These are phyloP conservation scores for Atkinsonella hypoxylon DNA, from an alignment of 2,329 filamentous ascomycete genomes.

Conservation along the genomic window DNA sequence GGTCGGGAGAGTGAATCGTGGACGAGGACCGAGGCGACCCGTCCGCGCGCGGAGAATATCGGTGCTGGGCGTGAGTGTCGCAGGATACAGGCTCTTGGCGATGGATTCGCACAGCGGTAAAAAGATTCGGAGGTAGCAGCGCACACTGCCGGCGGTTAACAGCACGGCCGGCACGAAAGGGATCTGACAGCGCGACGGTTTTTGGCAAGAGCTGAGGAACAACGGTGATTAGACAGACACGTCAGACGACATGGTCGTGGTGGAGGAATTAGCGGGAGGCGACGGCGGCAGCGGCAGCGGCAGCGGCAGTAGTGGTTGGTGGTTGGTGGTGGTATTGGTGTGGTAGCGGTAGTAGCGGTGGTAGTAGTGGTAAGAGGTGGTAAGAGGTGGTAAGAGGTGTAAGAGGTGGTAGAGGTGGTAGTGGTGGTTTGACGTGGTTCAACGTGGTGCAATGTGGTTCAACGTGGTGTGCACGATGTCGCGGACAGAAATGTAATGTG, in stretches of 20 bases:
- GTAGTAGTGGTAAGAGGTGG: not conserved
- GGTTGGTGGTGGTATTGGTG: too few relatives aligned
- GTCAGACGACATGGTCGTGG: slow-evolving; percentile 7
- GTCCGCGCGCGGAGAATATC: not conserved
- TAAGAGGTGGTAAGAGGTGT: not conserved
- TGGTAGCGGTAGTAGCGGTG: too few relatives aligned
- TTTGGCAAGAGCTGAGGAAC: not conserved
- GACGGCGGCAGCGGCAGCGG: not conserved
- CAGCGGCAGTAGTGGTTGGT: too few relatives aligned
- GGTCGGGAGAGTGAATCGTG: not conserved
- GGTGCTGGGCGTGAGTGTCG: not conserved
- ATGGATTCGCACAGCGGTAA: not conserved
- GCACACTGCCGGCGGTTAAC: not conserved
- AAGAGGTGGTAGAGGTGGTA: not conserved
- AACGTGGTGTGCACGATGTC: not conserved
- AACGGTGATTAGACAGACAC: slow-evolving; percentile 4
- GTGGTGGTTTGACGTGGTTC: not conserved
- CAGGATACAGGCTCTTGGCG: not conserved
- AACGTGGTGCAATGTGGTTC: not conserved
- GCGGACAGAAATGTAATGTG: not conserved
- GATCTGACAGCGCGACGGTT: not conserved
- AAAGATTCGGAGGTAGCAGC: not conserved
- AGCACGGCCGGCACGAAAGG: not conserved
- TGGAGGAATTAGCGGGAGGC: not conserved
- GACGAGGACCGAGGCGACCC: not conserved